A percentile compares a stretch with the other conserved stretches of the same genome.
These are phyloP conservation scores for Alternaria postmessia DNA, from an alignment of 2,329 filamentous ascomycete genomes.

Conservation along the genomic window DNA sequence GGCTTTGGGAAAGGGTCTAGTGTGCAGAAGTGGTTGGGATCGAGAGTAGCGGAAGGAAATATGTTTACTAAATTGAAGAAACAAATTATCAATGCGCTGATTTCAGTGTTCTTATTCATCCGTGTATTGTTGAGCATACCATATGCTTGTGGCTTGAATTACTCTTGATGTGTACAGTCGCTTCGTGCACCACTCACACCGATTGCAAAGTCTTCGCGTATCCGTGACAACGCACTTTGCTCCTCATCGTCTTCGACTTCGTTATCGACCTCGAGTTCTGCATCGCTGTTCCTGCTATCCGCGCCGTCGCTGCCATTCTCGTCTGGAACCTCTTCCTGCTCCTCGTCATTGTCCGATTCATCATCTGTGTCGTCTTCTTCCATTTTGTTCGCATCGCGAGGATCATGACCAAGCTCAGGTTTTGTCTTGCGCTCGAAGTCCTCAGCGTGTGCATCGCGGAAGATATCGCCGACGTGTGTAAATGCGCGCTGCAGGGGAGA, in stretches of 20 bases:
- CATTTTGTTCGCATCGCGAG: conserved; percentile 39
- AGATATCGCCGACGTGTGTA: conserved; percentile 68
- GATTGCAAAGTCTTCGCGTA: conserved; percentile 22
- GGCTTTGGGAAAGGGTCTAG: neutral
- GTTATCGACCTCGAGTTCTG: conserved; percentile 4
- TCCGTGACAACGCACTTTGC: conserved; percentile 22
- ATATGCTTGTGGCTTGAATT: neutral
- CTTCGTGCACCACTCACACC: conserved; percentile 18
- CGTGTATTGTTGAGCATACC: neutral
- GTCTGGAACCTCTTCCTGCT: neutral
- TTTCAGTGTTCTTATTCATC: neutral
- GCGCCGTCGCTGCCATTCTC: neutral
- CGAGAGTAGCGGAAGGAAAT: neutral
- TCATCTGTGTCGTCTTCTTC: conserved; percentile 40
- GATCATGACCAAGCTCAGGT: conserved; percentile 53
- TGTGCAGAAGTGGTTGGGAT: neutral
- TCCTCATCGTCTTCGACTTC: conserved; percentile 21
- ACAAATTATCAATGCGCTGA: neutral
- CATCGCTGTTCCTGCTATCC: neutral
- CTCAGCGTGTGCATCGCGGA: conserved; percentile 85
- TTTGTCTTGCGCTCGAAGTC: conserved; percentile 86
- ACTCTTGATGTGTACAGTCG: conserved; percentile 3
- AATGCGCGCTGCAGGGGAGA: conserved; percentile 55
- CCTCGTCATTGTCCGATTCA: conserved; percentile 18
- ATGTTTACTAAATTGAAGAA: neutral